Evolutionary conservation across 1,139 yeast species (phyloP).

Genomic region (Geotrichum bryndzae): DNA sequence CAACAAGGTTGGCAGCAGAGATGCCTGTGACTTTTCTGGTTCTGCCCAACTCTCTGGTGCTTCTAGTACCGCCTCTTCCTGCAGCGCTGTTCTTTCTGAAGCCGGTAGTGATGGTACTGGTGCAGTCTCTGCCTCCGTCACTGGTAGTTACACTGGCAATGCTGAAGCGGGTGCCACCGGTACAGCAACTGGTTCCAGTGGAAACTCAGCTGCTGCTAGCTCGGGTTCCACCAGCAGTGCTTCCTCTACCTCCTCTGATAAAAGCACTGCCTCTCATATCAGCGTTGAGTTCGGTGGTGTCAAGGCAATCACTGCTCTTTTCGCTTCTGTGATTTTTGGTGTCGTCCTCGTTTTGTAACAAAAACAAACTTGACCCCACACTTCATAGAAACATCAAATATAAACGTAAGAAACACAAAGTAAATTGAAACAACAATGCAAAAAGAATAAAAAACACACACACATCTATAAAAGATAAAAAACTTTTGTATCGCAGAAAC

Average conservation of each 20-base stretch:
- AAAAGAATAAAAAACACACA: background rate
- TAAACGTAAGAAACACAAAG: background rate
- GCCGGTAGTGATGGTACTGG: conserved; percentile 29
- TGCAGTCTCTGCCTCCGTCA: conserved; percentile 20
- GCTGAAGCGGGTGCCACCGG: conserved; percentile 20
- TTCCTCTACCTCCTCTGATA: conserved; percentile 22
- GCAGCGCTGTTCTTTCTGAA: conserved; percentile 37
- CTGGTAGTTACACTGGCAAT: conserved; percentile 23
- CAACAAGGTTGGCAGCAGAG: conserved; percentile 37
- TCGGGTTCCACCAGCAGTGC: conserved; percentile 18
- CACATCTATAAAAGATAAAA: background rate
- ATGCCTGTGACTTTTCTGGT: conserved; percentile 52
- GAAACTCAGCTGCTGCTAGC: conserved; percentile 16
- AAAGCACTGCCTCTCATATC: conserved; percentile 20
- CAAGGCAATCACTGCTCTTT: conserved; percentile 8
- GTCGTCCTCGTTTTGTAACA: conserved; percentile 8
- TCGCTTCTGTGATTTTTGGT: conserved; percentile 9
- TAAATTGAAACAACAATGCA: conserved; percentile 2
- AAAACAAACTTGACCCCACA: background rate
- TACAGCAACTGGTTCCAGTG: conserved; percentile 20
- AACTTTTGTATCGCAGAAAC: background rate
- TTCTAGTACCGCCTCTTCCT: conserved; percentile 51
- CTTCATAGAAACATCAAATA: background rate
- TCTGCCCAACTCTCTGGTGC: conserved; percentile 46
- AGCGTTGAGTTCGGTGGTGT: conserved; percentile 7